phyloP scores from a whole-genome alignment of 169 alveolate genomes.

The Babesia ovis region DNA sequence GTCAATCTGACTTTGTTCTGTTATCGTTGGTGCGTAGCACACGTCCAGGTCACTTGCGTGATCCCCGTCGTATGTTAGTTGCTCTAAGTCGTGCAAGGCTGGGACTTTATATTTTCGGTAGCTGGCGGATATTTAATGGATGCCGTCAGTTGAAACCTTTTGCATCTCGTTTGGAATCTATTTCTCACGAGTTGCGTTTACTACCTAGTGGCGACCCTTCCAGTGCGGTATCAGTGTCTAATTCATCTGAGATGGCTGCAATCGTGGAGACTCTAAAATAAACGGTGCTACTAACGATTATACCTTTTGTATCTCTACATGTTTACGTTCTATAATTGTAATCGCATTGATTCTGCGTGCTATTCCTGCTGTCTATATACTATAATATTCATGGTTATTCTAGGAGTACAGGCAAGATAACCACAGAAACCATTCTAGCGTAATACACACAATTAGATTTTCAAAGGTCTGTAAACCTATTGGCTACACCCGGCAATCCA shows the following conservation, averaged over 20 bases:
- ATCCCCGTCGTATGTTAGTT: constrained; percentile 90
- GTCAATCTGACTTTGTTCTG: constrained; percentile 87
- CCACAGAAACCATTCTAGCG: too few relatives aligned
- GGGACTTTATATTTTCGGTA: constrained; percentile 87
- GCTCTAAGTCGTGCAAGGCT: constrained; percentile 92
- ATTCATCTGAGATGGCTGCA: constrained; percentile 14
- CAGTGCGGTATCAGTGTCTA: constrained; percentile 35
- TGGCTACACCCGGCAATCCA: too few relatives aligned
- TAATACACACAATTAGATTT: too few relatives aligned
- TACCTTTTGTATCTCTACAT: too few relatives aligned
- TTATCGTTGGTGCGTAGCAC: constrained; percentile 88
- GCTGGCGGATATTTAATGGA: constrained; percentile 56
- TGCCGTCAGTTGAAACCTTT: constrained; percentile 51
- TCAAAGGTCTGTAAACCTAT: too few relatives aligned
- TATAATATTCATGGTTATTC: too few relatives aligned
- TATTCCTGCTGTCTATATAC: too few relatives aligned
- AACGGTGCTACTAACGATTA: neutral
- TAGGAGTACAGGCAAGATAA: too few relatives aligned
- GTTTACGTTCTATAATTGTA: too few relatives aligned
- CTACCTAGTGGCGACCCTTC: constrained; percentile 12
- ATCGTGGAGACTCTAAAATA: neutral
- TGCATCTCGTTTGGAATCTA: constrained; percentile 10
- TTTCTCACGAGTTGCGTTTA: constrained; percentile 24
- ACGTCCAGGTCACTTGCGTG: constrained; percentile 89
- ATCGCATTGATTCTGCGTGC: too few relatives aligned